phyloP scores from a whole-genome alignment of 2,329 filamentous ascomycete genomes.

The Trichoderma lentiforme region DNA sequence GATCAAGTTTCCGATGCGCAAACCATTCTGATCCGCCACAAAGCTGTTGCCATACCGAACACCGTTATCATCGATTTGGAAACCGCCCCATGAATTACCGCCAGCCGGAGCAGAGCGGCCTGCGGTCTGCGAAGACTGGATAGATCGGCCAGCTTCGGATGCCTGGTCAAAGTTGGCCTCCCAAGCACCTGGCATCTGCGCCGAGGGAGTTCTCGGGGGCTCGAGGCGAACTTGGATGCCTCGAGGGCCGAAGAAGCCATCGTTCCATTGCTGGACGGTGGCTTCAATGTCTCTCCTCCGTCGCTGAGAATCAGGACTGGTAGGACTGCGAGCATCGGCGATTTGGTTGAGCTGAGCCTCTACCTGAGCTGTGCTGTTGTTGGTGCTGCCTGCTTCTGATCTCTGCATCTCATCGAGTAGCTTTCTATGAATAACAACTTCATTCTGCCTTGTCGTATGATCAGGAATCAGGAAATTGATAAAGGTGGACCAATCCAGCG shows the following conservation, averaged over 20 bases:
- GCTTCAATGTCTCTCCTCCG: constrained; percentile 34
- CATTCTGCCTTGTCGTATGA: constrained; percentile 43
- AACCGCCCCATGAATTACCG: constrained; percentile 28
- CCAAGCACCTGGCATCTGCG: constrained; percentile 29
- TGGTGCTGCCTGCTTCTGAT: constrained; percentile 30
- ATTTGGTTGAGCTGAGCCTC: constrained; percentile 43
- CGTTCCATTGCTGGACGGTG: constrained; percentile 54
- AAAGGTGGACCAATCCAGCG: constrained; percentile 59
- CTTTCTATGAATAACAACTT: constrained; percentile 49
- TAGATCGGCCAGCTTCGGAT: neutral
- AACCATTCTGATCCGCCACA: constrained; percentile 43
- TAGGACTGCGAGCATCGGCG: constrained; percentile 22
- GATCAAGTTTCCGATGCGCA: constrained; percentile 45
- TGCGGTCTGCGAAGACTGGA: neutral
- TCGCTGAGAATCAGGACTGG: constrained; percentile 19
- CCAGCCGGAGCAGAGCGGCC: neutral
- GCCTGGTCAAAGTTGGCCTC: constrained; percentile 12
- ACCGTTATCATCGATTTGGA: constrained; percentile 43
- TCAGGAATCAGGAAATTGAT: constrained; percentile 54
- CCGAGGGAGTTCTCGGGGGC: constrained; percentile 19
- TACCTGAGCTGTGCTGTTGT: constrained; percentile 29
- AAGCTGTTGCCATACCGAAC: constrained; percentile 43
- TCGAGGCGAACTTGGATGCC: constrained; percentile 42
- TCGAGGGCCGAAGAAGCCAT: constrained; percentile 52
- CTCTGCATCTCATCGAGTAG: constrained; percentile 38